These are phyloP conservation scores for Kwoniella newhampshirensis DNA, from an alignment of 768 basidiomycete species.

Conservation along the genomic window DNA sequence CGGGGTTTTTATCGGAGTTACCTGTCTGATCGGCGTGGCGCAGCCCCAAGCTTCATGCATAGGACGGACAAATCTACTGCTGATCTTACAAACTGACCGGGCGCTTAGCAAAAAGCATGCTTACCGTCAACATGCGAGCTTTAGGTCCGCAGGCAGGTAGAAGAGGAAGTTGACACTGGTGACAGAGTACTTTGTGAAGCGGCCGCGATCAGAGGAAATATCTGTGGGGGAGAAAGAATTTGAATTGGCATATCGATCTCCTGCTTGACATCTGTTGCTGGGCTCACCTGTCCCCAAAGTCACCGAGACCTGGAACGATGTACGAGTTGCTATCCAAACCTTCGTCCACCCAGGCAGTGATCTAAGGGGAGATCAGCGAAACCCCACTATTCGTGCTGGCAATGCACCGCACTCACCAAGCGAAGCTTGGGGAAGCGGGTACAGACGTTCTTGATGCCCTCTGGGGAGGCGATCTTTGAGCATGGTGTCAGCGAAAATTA, in stretches of 20 bases:
- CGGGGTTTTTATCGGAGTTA: too few species aligned
- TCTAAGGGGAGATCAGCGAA: slow-evolving; percentile 55
- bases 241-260: neutral
- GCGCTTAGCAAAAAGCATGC: too few species aligned
- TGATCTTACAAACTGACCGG: too few species aligned
- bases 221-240: slow-evolving; percentile 9
- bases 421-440: slow-evolving; percentile 69
- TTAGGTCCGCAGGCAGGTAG: too few species aligned
- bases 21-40: too few species aligned
- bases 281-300: slow-evolving; percentile 72
- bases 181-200: too few species aligned
- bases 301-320: slow-evolving; percentile 93
- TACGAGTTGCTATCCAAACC: slow-evolving; percentile 87
- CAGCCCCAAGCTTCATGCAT: too few species aligned
- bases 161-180: too few species aligned
- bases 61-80: too few species aligned
- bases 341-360: slow-evolving; percentile 94
- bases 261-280: neutral
- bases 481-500: neutral
- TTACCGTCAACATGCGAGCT: too few species aligned
- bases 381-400: neutral
- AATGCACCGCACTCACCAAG: slow-evolving; percentile 62
- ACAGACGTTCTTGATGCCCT: slow-evolving; percentile 81
- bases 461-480: slow-evolving; percentile 76
- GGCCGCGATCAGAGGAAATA: slow-evolving; percentile 29